A percentile compares a stretch with the other conserved stretches of the same genome.
These are phyloP conservation scores for Xylaria sp. DNA, from an alignment of 2,329 filamentous ascomycete species.

Conservation along the genomic window DNA sequence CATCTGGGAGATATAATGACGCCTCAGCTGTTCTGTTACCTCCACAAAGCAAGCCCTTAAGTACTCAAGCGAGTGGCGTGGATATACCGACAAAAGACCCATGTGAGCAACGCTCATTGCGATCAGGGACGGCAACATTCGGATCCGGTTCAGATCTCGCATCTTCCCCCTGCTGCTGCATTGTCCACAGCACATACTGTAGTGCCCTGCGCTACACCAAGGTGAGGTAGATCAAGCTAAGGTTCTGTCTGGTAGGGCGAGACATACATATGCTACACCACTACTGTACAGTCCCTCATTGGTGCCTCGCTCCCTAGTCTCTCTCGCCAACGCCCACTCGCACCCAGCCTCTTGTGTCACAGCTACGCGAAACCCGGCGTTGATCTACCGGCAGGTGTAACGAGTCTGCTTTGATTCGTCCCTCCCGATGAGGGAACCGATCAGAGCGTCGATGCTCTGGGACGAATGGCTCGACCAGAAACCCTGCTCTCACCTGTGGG, in stretches of 20 bases:
- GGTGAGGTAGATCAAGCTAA: too few species aligned
- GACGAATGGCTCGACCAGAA: not conserved
- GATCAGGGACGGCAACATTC: not conserved
- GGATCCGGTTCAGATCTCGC: conserved; percentile 20
- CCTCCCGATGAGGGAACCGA: conserved; percentile 12
- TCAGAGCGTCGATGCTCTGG: not conserved
- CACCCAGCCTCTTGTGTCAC: conserved; percentile 24
- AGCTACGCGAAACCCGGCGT: conserved; percentile 12
- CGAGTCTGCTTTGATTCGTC: conserved; percentile 1
- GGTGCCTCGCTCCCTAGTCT: not conserved
- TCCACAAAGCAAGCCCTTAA: conserved; percentile 1
- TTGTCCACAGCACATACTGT: not conserved
- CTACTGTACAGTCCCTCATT: too few species aligned
- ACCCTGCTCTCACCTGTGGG: too few species aligned
- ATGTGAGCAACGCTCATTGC: not conserved
- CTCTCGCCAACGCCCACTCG: not conserved
- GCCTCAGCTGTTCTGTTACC: conserved; percentile 18
- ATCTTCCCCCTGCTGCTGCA: conserved; percentile 3
- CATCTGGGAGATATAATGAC: conserved; percentile 2
- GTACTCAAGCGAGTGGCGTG: conserved; percentile 21
- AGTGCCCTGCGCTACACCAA: not conserved
- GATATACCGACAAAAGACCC: conserved; percentile 19
- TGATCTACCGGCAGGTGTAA: conserved; percentile 19
- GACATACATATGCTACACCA: too few species aligned
- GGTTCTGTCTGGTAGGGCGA: not conserved